phyloP scores from a whole-genome alignment of 1,284 basidiomycete species.

The Rhodotorula sp. region DNA sequence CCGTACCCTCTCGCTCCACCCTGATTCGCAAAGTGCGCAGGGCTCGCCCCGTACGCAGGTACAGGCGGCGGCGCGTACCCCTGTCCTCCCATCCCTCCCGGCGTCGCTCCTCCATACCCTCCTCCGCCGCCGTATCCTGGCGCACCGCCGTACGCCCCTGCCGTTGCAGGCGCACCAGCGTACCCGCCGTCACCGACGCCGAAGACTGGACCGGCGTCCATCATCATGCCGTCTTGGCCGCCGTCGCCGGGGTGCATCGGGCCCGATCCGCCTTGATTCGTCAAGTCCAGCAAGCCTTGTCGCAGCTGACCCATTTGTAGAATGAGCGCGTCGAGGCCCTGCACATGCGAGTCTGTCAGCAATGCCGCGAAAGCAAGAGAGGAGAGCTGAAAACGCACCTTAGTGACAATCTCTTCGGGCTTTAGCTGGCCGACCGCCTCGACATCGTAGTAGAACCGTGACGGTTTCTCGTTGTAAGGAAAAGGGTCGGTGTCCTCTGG shows the following conservation, averaged over 20 bases:
- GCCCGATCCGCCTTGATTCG: constrained; percentile 6
- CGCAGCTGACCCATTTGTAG: constrained; percentile 29
- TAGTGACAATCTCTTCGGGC: constrained; percentile 83
- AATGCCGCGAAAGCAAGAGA: not conserved
- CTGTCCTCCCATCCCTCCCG: no score
- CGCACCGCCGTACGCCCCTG: constrained; percentile 4
- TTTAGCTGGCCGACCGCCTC: constrained; percentile 86
- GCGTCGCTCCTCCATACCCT: not conserved
- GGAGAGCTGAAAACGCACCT: constrained; percentile 39
- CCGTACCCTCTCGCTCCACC: not conserved
- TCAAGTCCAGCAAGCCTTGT: constrained; percentile 24
- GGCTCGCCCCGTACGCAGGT: not conserved
- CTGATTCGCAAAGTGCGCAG: not conserved
- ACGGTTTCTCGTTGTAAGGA: constrained; percentile 80
- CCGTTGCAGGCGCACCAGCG: not conserved
- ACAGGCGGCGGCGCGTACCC: not conserved
- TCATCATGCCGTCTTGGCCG: not conserved
- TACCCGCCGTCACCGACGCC: constrained; percentile 1
- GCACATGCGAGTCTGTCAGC: not conserved
- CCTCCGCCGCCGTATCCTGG: not conserved
- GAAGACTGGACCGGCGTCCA: constrained; percentile 5
- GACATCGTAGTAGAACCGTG: constrained; percentile 85
- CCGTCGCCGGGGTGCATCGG: not conserved
- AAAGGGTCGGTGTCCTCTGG: constrained; percentile 71
- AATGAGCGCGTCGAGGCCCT: constrained; percentile 32